These are phyloP conservation scores for Kwoniella mangroviensis DNA, from an alignment of 768 basidiomycete species.

Conservation along the genomic window DNA sequence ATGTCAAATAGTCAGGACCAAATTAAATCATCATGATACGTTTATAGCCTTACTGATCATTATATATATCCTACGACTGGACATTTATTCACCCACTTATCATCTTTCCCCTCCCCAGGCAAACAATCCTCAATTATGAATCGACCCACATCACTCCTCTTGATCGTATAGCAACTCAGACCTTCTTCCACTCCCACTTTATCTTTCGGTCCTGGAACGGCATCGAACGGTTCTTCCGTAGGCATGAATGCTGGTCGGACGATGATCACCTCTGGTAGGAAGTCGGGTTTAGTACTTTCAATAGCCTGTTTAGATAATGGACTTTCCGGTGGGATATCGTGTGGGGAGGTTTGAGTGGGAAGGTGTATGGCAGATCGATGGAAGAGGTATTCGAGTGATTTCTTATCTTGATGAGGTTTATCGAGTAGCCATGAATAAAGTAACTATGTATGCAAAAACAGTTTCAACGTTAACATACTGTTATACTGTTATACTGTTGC, in stretches of 20 bases:
- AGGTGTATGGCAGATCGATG: slow-evolving; percentile 14
- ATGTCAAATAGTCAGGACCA: no score
- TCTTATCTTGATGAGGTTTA: slow-evolving; percentile 34
- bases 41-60: neutral
- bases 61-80: slow-evolving; percentile 26
- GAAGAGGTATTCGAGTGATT: slow-evolving; percentile 29
- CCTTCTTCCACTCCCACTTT: slow-evolving; percentile 15
- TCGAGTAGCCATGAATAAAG: slow-evolving; percentile 26
- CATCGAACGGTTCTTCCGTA: slow-evolving; percentile 13
- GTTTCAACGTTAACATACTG: no score
- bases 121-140: slow-evolving; percentile 32
- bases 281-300: slow-evolving; percentile 1
- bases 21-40: no score
- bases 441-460: slow-evolving; percentile 5
- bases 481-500: no score
- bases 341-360: neutral
- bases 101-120: neutral
- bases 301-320: slow-evolving; percentile 5
- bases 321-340: slow-evolving; percentile 7
- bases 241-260: slow-evolving; percentile 30
- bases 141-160: slow-evolving; percentile 25
- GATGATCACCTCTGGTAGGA: slow-evolving; percentile 31
- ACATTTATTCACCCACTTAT: slow-evolving; percentile 30
- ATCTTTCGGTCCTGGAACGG: neutral
- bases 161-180: slow-evolving; percentile 22